Conservation (phyloP, 108 stramenopile species). For the Nitzschia inconspicua region DNA sequence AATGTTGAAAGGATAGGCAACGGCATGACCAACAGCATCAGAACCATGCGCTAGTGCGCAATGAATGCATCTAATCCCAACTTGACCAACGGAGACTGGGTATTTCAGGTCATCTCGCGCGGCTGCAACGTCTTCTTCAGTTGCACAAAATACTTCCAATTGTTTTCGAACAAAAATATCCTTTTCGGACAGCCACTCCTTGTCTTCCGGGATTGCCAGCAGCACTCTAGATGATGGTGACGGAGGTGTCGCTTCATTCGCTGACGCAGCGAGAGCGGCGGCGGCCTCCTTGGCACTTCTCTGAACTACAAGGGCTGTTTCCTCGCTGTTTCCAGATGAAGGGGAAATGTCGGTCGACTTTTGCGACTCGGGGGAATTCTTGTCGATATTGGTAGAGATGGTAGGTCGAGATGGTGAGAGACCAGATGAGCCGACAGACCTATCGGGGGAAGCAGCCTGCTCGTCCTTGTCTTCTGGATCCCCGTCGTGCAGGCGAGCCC, state of each 20-base stretch:
- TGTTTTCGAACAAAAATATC: constrained; percentile 77
- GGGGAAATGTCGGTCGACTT: constrained; percentile 2
- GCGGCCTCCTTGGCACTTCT: constrained; percentile 39
- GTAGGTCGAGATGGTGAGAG: neutral
- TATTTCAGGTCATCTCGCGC: constrained; percentile 61
- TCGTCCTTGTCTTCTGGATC: constrained; percentile 21
- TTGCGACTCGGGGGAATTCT: constrained; percentile 3
- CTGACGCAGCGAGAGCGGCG: constrained; percentile 26
- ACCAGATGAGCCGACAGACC: neutral
- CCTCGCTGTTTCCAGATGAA: constrained; percentile 25
- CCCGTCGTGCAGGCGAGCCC: constrained; percentile 78
- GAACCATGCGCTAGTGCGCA: constrained; percentile 45
- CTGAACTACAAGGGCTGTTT: constrained; percentile 27
- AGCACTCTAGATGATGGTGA: constrained; percentile 63
- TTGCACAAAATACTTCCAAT: constrained; percentile 79
- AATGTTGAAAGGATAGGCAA: constrained; percentile 73
- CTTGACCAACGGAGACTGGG: constrained; percentile 68
- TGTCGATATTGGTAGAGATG: neutral
- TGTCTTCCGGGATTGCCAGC: constrained; percentile 81
- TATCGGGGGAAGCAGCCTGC: neutral
- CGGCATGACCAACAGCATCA: constrained; percentile 44
- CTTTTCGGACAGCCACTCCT: constrained; percentile 80
- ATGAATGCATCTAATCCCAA: constrained; percentile 82
- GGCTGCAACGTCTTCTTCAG: constrained; percentile 50
- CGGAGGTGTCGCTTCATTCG: constrained; percentile 10